Evolutionary conservation across 176 grass and related monocot genomes (phyloP), one percentile per base, ranked within the genome.

Genomic region (Triticum timopheevii): DNA sequence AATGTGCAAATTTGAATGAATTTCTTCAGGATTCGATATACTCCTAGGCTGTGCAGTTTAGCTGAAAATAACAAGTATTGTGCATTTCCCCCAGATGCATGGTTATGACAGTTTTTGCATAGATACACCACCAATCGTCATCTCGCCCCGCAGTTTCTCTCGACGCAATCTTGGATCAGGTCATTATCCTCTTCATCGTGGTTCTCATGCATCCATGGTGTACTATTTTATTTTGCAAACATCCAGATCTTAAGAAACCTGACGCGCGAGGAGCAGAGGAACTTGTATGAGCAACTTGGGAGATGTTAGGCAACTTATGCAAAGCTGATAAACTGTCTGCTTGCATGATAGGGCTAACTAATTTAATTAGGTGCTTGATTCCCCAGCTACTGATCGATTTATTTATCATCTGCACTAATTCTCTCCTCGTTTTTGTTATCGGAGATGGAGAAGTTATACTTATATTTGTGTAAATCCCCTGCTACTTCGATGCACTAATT

Each of bases 91-190:
- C 8, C 87, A 99, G 97, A 99, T 28, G 28, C 28, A 28, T 99
- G 97, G 97, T 96, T 85, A 96, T 99, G 94, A 90, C 97, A 61
- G 97, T 99, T 44, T 99, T 94, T 80, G 94, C 97, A 59, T 99
- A 99, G 72, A 99, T 96, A 92, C 96, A 42, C 40, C 10, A 42
- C 90, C 94, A 99, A 76, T 96, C 92, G 61, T 96, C 79, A 93
- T 99, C 80, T 82, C 89, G 45, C 79, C 90, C 34, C 90, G 94
- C 70, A 93, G 88, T 81, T 94, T 88, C 83, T 99, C 94, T 17
- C 69, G 82, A 93, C 23, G 82, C 90, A 65, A 96, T 96, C 88
- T 81, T 96, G 67, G 97, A 99, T 65, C 97, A 99, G 94, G 97
- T 99, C 59, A 58, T 25, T 65, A 13, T 73, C 40, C 33, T 24